Evolutionary conservation across 75 land plant species (phyloP), one percentile per base, ranked within the genome.

Genomic region (Gnetum montanum): DNA sequence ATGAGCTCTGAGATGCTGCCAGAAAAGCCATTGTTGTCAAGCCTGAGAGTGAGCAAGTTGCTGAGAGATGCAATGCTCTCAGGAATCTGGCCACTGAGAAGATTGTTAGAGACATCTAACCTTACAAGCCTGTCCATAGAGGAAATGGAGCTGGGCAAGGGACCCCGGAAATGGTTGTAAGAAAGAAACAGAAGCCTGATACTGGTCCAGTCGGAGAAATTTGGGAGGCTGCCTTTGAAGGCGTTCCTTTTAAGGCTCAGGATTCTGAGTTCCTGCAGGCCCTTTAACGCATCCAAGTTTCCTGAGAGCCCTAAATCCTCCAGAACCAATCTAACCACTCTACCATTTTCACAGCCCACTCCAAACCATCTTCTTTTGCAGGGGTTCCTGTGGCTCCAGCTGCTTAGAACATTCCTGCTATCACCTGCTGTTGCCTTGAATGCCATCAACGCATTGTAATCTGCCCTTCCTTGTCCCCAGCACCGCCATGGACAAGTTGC

Each of bases 211-310:
- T 19, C 24, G 10, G 49, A 25, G 33, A 55, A 57, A 58, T 45
- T 54, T 2, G 62, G 60, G 43, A 58, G 28, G 8, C 30, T 25
- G 31, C 57, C 57, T 8, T 46, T 11, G 30, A 66, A 49, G 28
- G 64, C 47, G 28, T 66, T 66, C 51, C 54, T 48, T 29, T 60
- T 48, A 19, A 66, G 53, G 34, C 58, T 49, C 34, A 75, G 46
- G 24, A 65, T 33, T 8, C 67, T 30, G 22, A 75, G 57, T 63
- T 81, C 81, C 40, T 72, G 69, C 28, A 86, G 71, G 16, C 50
- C 55, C 19, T 50, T 49, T 16, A 86, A 44, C 15, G 84, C 60
- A 43, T 56, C 43, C 28, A 51, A 22, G 5, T 68, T 37, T 33
- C 87, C 87, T 16, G 58, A 34, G 45, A 72, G 69, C 35, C 29